Percentiles rank a stretch among this genome's conserved stretches.
Conservation (phyloP, 768 basidiomycete genomes). For the Lactarius quietus region DNA sequence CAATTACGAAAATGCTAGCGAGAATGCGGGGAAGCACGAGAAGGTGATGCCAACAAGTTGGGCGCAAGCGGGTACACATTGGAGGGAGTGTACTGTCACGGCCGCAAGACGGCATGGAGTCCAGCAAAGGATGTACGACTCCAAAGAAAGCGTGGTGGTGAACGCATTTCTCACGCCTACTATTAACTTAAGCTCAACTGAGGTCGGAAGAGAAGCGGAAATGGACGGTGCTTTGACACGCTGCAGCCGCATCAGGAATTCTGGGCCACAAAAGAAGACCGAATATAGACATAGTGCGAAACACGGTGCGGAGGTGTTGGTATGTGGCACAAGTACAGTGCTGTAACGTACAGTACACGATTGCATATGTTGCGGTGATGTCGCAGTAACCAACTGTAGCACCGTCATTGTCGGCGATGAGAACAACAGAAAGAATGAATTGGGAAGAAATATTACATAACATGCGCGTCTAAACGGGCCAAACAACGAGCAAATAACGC, state of each 20-base stretch:
- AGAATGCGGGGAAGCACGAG: neutral
- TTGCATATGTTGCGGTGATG: slow-evolving; percentile 1
- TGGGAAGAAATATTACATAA: neutral
- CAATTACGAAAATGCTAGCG: no score
- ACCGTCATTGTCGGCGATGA: neutral
- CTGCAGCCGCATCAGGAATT: neutral
- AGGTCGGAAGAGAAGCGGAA: neutral
- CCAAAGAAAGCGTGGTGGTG: neutral
- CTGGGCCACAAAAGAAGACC: neutral
- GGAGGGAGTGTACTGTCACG: neutral
- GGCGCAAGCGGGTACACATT: neutral
- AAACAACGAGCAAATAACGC: neutral
- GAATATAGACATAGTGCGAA: neutral
- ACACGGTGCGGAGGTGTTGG: neutral
- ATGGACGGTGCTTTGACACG: neutral
- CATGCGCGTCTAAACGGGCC: neutral
- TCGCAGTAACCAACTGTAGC: neutral
- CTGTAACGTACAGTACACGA: neutral
- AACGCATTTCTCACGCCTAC: neutral
- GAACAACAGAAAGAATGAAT: no score
- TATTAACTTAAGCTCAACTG: neutral
- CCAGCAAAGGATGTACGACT: neutral
- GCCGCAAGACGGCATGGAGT: neutral
- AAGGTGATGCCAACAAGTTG: neutral
- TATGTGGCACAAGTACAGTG: neutral